Evolutionary conservation across 1,284 basidiomycete genomes (phyloP), one percentile per base, ranked within the genome.

Genomic region (Ustanciosporium gigantosporum): DNA sequence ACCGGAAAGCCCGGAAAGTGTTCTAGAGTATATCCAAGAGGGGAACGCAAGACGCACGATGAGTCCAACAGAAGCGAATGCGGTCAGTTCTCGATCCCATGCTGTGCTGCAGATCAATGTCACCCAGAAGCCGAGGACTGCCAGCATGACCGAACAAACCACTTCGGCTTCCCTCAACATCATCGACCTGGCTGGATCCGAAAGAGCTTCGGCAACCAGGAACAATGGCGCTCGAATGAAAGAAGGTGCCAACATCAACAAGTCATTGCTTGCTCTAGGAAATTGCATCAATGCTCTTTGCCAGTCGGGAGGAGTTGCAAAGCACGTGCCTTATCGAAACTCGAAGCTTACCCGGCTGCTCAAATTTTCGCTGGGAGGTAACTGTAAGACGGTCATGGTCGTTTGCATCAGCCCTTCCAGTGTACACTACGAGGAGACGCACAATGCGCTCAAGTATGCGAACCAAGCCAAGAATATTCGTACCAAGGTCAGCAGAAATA

Each of bases 191-290:
- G 75, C 75, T 19, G 75, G 75, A 16, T 74, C 70, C 2, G 75
- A 77, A 34, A 68, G 75, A 20, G 75, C 75, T 29, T 66, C 73
- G 35, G 75, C 75, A 16, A 77, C 75, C 4, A 48, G 60, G 36
- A 77, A 77, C 65, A 74, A 73, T 21, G 75, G 75, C n/a, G 60
- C 68, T 15, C 69, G 75, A 15, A 77, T 77, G 75, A 77, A 76
- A 42, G 75, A 77, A 46, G 75, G 75, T n/a, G 75, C 75, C 34
- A 77, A 77, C 52, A 77, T 77, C 64, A 77, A 77, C 68, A 74
- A 74, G 52, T 74, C 72, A 21, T 65, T 77, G 7, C 68, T 77
- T 8, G 75, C 75, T 5, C 66, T 77, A 23, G 75, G 74, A 38
- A 74, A 74, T 46, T 77, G 75, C 66, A 77, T 77, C 66, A 77